Evolutionary conservation across 805 yeast genomes (phyloP).

Genomic region (Blastobotrys terrestris): DNA sequence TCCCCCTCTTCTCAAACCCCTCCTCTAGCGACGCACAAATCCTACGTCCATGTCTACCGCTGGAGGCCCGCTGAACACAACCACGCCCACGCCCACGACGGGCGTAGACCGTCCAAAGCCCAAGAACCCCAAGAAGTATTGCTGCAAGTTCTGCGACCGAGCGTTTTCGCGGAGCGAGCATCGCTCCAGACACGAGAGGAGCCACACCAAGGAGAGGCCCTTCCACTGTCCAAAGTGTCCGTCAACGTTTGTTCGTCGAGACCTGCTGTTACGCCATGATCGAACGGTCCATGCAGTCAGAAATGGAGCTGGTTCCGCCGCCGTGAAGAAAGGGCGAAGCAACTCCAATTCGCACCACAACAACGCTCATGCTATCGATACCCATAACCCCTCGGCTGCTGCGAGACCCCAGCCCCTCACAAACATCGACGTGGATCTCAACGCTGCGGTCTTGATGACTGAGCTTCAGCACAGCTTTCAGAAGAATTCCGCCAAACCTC

Average conservation of each 20-base stretch:
- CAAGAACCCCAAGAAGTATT: conserved; percentile 47
- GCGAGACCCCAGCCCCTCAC: conserved; percentile 7
- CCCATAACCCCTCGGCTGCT: background rate
- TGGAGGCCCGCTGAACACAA: background rate
- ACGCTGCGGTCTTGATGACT: conserved; percentile 22
- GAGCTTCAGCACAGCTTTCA: conserved; percentile 20
- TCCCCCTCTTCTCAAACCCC: background rate
- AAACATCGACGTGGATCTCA: conserved; percentile 16
- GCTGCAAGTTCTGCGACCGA: conserved; percentile 74
- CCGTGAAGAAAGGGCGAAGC: background rate
- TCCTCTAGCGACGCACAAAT: background rate
- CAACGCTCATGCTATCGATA: background rate
- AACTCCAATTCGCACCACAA: background rate
- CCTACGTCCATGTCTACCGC: background rate
- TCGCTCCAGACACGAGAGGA: conserved; percentile 68
- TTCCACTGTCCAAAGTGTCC: conserved; percentile 67
- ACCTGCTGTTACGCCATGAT: conserved; percentile 67
- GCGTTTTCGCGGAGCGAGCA: conserved; percentile 78
- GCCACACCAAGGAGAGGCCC: conserved; percentile 77
- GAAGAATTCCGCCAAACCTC: conserved; percentile 4
- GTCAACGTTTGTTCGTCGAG: conserved; percentile 71
- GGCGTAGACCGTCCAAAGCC: background rate
- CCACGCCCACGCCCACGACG: background rate
- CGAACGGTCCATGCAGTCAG: conserved; percentile 58
- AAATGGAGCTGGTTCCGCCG: conserved; percentile 6